Conservation (phyloP, 768 basidiomycete genomes). For the Pisolithus orientalis region DNA sequence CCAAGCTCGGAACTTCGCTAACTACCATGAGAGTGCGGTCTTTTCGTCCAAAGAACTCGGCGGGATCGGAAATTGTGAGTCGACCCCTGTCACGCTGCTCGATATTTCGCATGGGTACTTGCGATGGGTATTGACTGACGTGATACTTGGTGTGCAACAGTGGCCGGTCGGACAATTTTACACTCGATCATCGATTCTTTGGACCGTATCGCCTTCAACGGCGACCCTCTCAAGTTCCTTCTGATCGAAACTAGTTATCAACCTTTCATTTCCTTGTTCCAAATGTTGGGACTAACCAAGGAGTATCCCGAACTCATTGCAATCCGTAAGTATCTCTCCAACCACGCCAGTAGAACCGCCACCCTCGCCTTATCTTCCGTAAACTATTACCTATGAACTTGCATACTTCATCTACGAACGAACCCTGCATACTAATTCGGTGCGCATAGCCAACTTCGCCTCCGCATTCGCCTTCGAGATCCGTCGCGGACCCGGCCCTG, state of each 20-base stretch:
- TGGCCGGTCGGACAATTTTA: slow-evolving; percentile 28
- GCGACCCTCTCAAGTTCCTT: slow-evolving; percentile 21
- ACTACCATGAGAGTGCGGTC: slow-evolving; percentile 36
- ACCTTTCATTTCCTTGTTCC: slow-evolving; percentile 32
- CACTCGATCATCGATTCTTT: slow-evolving; percentile 24
- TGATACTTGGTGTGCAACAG: slow-evolving; percentile 5
- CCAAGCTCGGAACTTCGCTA: slow-evolving; percentile 30
- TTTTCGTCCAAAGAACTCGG: slow-evolving; percentile 23
- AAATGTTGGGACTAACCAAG: slow-evolving; percentile 46
- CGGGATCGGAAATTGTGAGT: slow-evolving; percentile 34
- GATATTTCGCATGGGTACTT: neutral
- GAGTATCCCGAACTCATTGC: slow-evolving; percentile 50
- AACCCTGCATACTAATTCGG: too few species aligned
- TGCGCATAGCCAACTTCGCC: slow-evolving; percentile 50
- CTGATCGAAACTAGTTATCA: slow-evolving; percentile 29
- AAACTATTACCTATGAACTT: too few species aligned
- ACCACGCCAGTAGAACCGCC: neutral
- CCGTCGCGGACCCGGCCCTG: slow-evolving; percentile 60
- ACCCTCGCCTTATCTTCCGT: too few species aligned
- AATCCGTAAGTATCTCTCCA: slow-evolving; percentile 45
- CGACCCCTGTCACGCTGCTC: neutral
- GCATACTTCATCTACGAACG: too few species aligned
- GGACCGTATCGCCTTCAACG: slow-evolving; percentile 14
- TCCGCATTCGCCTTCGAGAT: slow-evolving; percentile 69
- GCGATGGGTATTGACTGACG: neutral